Conservation (phyloP, 1,284 basidiomycete genomes). For the Vanrija sp. region DNA sequence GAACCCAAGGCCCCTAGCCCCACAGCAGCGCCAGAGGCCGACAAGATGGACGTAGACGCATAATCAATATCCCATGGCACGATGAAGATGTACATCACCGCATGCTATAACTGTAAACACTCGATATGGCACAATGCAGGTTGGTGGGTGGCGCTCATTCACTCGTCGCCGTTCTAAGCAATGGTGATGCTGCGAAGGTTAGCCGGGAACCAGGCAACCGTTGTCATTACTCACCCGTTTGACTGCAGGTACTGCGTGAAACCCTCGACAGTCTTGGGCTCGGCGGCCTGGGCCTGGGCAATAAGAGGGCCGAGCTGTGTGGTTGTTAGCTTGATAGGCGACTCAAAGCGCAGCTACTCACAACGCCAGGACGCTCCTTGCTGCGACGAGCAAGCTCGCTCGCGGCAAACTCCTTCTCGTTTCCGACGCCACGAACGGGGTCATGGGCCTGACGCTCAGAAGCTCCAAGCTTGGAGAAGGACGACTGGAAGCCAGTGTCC, state of each 20-base stretch:
- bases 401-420: slow-evolving; percentile 48
- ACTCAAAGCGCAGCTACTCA: slow-evolving; percentile 18
- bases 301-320: slow-evolving; percentile 7
- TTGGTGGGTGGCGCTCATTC: not conserved
- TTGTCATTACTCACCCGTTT: no score
- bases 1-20: no score
- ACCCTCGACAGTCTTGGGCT: slow-evolving; percentile 15
- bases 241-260: not conserved
- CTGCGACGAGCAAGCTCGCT: slow-evolving; percentile 40
- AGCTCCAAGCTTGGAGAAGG: slow-evolving; percentile 85
- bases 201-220: no score
- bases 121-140: not conserved
- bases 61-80: not conserved
- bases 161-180: not conserved
- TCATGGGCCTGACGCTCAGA: slow-evolving; percentile 53
- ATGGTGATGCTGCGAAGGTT: no score
- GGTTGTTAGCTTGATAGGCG: not conserved
- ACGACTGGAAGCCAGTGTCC: slow-evolving; percentile 86
- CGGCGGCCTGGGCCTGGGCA: slow-evolving; percentile 19
- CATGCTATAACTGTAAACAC: not conserved
- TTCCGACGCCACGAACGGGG: slow-evolving; percentile 47
- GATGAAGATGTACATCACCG: no score
- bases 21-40: no score
- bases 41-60: no score
- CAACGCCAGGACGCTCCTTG: slow-evolving; percentile 43